Evolutionary conservation across 768 basidiomycete genomes (phyloP).

Genomic region (Mycena galericulata): DNA sequence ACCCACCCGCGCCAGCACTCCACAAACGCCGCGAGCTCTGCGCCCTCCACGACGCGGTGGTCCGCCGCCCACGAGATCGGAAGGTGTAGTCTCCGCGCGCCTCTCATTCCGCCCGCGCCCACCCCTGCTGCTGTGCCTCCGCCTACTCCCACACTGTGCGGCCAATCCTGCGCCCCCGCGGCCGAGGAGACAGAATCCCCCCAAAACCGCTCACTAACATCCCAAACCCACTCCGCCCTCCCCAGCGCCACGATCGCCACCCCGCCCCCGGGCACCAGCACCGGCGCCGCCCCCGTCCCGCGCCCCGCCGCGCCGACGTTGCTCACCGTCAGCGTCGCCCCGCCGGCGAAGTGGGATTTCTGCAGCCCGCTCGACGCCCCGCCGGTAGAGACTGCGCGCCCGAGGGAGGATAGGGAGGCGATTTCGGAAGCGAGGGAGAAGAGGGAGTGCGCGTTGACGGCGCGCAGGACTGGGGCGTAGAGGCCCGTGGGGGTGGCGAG

Average conservation of each 20-base stretch:
- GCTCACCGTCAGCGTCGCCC: constrained; percentile 84
- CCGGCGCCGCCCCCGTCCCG: constrained; percentile 77
- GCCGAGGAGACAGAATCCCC: too few relatives aligned
- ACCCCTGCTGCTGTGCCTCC: constrained; percentile 41
- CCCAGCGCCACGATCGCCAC: constrained; percentile 36
- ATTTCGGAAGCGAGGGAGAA: constrained; percentile 73
- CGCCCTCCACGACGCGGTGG: constrained; percentile 89
- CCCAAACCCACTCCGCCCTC: constrained; percentile 33
- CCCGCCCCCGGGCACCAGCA: constrained; percentile 85
- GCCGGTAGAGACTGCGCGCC: constrained; percentile 72
- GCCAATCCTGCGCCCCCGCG: too few relatives aligned
- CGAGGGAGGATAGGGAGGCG: constrained; percentile 72
- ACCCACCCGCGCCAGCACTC: constrained; percentile 88
- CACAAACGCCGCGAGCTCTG: constrained; percentile 89
- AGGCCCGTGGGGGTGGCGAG: constrained; percentile 86
- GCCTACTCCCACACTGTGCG: constrained; percentile 22
- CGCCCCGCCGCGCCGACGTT: constrained; percentile 86
- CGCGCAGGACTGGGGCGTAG: constrained; percentile 80
- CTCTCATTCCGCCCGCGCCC: constrained; percentile 41
- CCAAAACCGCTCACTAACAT: constrained; percentile 19
- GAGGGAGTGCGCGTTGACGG: constrained; percentile 65
- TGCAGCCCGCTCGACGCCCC: constrained; percentile 71
- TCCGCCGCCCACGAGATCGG: constrained; percentile 88
- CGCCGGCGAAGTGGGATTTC: constrained; percentile 79
- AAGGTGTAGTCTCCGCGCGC: constrained; percentile 41